Evolutionary conservation across 192 early-diverging fungal species (phyloP), one percentile per base, ranked within the genome.

Genomic region (Funneliformis geosporum): DNA sequence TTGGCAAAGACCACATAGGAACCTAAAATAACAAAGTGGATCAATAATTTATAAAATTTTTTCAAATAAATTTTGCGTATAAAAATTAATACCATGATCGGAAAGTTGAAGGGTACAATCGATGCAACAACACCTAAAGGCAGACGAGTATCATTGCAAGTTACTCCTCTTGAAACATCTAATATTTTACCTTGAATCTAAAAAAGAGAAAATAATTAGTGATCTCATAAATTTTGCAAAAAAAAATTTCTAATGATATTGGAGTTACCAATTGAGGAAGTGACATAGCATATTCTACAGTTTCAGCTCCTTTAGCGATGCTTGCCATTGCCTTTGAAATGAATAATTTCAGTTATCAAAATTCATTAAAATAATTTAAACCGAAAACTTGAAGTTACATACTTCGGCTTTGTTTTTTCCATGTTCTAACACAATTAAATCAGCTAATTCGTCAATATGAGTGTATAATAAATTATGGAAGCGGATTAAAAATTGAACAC

Each of bases 41-140:
- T 55, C 1, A 55, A 55, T 55, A n/a, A 55, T 16, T 16, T 16
- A 50, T 16, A 55, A 55, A 55, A 21, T 21, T 16, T 55, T 55
- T 21, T 16, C 18, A 55, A 55, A 55, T 21, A 55, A 21, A 55
- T 55, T 21, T 55, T 18, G 6, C 5, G 16, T 2, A 18, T 21
- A 21, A 6, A 21, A 21, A 55, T 21, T 55, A 33, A 21, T 55
- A 55, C 50, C 93, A 95, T 95, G 78, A 93, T 89, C 6, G 94
- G 94, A 80, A 95, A 95, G 77, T 95, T 92, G 83, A 95, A 95
- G 6, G 94, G 94, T 60, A 94, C 94, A 9, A 95, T 93, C 4
- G 90, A 87, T 11, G 84, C 90, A n/a, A 93, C 92, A 25, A 95
- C 94, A 11, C 94, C 94, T 64, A 94, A 81, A 16, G 94, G 88